Evolutionary conservation across 805 yeast species (phyloP).

Genomic region (Metschnikowia borealis): DNA sequence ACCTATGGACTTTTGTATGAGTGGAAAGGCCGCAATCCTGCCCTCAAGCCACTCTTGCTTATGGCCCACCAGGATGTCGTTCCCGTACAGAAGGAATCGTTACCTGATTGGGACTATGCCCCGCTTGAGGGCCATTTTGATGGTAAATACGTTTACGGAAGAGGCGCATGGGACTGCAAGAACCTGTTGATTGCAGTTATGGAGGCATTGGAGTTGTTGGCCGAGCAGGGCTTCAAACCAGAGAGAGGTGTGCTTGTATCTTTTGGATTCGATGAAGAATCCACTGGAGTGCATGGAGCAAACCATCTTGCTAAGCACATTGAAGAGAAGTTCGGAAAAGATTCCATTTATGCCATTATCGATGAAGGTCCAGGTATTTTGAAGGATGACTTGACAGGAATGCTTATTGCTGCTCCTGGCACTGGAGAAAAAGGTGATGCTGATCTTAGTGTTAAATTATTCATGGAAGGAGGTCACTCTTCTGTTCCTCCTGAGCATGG

Average conservation of each 20-base stretch:
- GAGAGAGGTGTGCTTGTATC: conserved; percentile 14
- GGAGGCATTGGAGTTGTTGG: conserved; percentile 34
- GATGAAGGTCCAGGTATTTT: conserved; percentile 19
- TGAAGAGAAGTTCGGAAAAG: conserved; percentile 13
- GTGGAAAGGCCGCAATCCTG: conserved; percentile 15
- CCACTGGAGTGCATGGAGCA: conserved; percentile 15
- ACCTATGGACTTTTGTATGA: conserved; percentile 15
- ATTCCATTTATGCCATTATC: conserved; percentile 16
- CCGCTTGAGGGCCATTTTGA: conserved; percentile 15
- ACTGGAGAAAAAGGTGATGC: conserved; percentile 18
- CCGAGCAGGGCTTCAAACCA: conserved; percentile 10
- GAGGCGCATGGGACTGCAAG: conserved; percentile 78
- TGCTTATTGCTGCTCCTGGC: conserved; percentile 13
- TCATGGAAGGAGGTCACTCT: conserved; percentile 75
- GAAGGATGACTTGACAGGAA: conserved; percentile 9
- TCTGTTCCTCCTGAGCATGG: conserved; percentile 82
- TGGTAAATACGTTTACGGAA: conserved; percentile 57
- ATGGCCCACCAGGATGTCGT: conserved; percentile 17
- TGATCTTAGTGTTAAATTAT: conserved; percentile 29
- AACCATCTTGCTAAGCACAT: conserved; percentile 7
- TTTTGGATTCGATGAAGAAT: conserved; percentile 19
- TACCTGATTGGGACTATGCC: conserved; percentile 14
- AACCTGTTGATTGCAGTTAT: conserved; percentile 60
- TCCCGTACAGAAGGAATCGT: conserved; percentile 17
- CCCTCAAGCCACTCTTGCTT: conserved; percentile 17